Base-by-base conservation (phyloP, 257 asterid species). In the Solanum chilense region DNA sequence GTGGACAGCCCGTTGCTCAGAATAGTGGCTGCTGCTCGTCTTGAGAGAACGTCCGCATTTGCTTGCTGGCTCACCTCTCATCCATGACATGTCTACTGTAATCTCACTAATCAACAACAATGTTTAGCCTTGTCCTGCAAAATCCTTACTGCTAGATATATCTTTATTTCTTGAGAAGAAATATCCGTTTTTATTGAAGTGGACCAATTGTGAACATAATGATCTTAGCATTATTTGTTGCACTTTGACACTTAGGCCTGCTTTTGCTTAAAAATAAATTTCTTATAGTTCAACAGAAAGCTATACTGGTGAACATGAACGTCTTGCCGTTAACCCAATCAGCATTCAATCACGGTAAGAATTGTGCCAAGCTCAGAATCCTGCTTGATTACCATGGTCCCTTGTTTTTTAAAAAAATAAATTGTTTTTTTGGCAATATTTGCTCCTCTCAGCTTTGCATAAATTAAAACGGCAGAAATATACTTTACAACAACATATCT, bases 1-100 rank as follows among this genome's bases (percentile, higher is more conserved):
- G 89, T 9, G 94, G 94, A 58, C 94, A 90, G 82, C 94, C 93
- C 7, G 93, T 92, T 68, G 86, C 85, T 18, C 94, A 92, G 75
- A 91, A 74, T 78, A 73, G 91, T 16, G 94, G 94, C 25, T 92
- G 93, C 91, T 91, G 93, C 90, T 92, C 93, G 5, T 91, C 89
- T 9, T 90, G 89, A 71, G 56, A 42, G 62, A 35, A 37, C 13
- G 56, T 44, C 15, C 2, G 21, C 39, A 3, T 88, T 37, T 16
- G 35, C 78, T 37, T 76, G 88, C 60, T 44, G 35, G 87, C 35
- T 78, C 18, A 15, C 39, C 44, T 75, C 27, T 78, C n/a, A 27
- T 44, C 68, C 76, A 20, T 85, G 85, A 60, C 86, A 78, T 82
- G 64, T 86, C 87, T 68, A 82, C 68, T 47, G 68, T 80, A 80